phyloP scores from a whole-genome alignment of 495 filamentous ascomycete species.

The Amniculicola lignicola region DNA sequence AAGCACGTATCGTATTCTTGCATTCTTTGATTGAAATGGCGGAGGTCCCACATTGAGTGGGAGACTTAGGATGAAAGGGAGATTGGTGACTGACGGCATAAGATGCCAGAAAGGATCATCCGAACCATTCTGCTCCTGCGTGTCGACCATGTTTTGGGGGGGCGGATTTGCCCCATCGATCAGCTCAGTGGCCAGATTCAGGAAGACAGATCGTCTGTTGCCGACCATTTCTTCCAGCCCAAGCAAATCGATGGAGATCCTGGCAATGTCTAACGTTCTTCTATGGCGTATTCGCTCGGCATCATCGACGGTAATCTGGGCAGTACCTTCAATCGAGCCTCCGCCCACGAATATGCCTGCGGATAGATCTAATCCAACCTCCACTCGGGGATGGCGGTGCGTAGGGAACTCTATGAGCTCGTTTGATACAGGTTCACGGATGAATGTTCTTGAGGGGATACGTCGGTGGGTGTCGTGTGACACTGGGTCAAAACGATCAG shows the following conservation, averaged over 20 bases:
- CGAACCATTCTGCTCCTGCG: constrained; percentile 35
- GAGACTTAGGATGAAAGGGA: constrained; percentile 54
- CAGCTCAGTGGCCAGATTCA: constrained; percentile 50
- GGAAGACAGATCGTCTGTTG: constrained; percentile 46
- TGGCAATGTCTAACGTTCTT: constrained; percentile 40
- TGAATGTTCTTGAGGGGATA: constrained; percentile 39
- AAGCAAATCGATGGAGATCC: constrained; percentile 51
- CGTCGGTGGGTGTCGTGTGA: constrained; percentile 34
- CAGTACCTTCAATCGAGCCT: constrained; percentile 42
- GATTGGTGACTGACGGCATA: constrained; percentile 43
- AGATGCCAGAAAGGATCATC: constrained; percentile 48
- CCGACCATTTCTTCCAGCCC: constrained; percentile 51
- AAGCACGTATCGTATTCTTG: constrained; percentile 52
- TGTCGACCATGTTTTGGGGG: constrained; percentile 49
- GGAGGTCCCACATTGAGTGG: constrained; percentile 55
- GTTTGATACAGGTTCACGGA: constrained; percentile 29
- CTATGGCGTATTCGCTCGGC: constrained; percentile 36
- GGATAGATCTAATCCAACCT: constrained; percentile 39
- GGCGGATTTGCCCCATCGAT: constrained; percentile 51
- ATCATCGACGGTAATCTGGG: constrained; percentile 41
- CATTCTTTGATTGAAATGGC: constrained; percentile 52
- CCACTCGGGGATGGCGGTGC: constrained; percentile 40
- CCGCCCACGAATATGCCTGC: constrained; percentile 45
- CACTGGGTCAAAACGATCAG: constrained; percentile 33
- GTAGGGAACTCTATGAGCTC: constrained; percentile 42